Percentiles rank a stretch among this genome's conserved stretches.
Conservation (phyloP, 257 asterid genomes). For the Oldenlandia corymbosa region DNA sequence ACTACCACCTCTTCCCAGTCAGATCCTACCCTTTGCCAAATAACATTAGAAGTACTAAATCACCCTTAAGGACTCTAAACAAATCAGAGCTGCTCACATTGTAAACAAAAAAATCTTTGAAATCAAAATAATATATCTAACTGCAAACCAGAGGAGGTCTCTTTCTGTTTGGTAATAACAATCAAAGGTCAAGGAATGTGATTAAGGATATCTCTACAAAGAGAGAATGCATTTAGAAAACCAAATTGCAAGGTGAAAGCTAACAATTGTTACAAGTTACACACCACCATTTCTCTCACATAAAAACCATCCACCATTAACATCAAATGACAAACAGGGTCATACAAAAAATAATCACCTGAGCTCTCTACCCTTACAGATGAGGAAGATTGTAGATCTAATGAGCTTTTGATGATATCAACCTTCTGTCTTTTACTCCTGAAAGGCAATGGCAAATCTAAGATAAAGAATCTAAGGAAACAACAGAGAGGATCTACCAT, state of each 20-base stretch:
- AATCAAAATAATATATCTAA: not conserved
- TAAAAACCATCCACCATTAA: not conserved
- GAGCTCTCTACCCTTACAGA: slow-evolving; percentile 24
- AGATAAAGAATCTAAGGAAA: slow-evolving; percentile 6
- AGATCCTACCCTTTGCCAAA: no score
- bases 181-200: not conserved
- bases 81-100: no score
- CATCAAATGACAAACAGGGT: not conserved
- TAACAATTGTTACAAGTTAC: no score
- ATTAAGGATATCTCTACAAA: not conserved
- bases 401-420: slow-evolving; percentile 31
- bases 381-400: slow-evolving; percentile 34
- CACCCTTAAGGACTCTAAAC: no score
- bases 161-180: not conserved
- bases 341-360: slow-evolving; percentile 24
- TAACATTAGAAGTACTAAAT: no score
- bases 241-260: no score
- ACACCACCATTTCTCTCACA: no score
- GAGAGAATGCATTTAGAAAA: no score
- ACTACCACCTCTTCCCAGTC: not conserved
- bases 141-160: not conserved
- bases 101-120: not conserved
- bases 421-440: slow-evolving; percentile 77
- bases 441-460: slow-evolving; percentile 15
- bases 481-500: not conserved